These are phyloP conservation scores for Drechslerella dactyloides DNA, from an alignment of 2,329 filamentous ascomycete genomes.

Conservation along the genomic window DNA sequence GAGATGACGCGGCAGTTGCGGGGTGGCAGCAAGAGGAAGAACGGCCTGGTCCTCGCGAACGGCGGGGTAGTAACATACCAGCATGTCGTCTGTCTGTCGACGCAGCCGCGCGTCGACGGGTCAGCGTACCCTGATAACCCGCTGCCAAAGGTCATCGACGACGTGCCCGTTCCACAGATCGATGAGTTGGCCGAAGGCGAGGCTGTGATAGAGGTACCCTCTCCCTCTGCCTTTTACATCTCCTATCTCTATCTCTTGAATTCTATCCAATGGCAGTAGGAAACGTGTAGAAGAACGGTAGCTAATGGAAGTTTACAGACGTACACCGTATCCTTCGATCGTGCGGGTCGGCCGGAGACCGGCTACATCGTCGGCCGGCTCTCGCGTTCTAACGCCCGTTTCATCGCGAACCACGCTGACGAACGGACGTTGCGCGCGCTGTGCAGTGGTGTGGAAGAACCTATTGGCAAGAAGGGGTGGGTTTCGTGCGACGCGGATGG, in stretches of 20 bases:
- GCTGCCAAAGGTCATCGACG: conserved; percentile 60
- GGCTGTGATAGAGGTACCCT: conserved; percentile 63
- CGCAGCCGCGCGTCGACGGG: conserved; percentile 57
- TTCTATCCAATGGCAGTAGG: conserved; percentile 18
- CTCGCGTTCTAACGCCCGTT: conserved; percentile 61
- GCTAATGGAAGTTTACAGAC: conserved; percentile 60
- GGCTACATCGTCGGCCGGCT: conserved; percentile 65
- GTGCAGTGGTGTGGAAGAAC: conserved; percentile 60
- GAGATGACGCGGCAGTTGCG: conserved; percentile 66
- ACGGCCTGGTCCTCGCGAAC: conserved; percentile 69
- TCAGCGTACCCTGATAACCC: conserved; percentile 62
- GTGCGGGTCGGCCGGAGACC: conserved; percentile 61
- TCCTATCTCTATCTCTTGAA: neutral
- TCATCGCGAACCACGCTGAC: conserved; percentile 67
- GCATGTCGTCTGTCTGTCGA: conserved; percentile 67
- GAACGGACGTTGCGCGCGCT: conserved; percentile 61
- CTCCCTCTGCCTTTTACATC: neutral
- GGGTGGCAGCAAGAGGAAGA: conserved; percentile 58
- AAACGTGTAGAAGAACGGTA: neutral
- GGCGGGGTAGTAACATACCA: conserved; percentile 72
- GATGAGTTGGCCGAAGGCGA: conserved; percentile 62
- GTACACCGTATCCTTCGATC: conserved; percentile 67
- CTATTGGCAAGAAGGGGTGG: conserved; percentile 62
- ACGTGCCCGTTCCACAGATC: conserved; percentile 59
- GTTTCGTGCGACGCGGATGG: conserved; percentile 57